Evolutionary conservation across 2,329 filamentous ascomycete species (phyloP).

Genomic region (Sporothrix euskadiensis): DNA sequence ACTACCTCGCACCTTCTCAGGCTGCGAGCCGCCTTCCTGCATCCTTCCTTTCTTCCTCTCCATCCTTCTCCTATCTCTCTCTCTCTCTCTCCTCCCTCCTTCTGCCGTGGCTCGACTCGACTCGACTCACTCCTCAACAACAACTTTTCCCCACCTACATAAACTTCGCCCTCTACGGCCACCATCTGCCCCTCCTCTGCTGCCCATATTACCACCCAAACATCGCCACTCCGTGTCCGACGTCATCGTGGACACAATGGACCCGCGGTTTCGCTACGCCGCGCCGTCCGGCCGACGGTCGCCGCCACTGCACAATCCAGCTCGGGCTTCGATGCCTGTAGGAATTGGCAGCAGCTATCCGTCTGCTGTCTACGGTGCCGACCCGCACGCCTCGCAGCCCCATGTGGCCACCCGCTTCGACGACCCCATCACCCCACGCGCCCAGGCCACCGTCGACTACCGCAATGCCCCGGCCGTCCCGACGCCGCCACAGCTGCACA

Average conservation of each 20-base stretch:
- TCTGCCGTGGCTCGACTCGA: not conserved
- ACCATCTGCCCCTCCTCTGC: not conserved
- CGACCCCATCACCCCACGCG: slow-evolving; percentile 29
- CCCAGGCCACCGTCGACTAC: slow-evolving; percentile 27
- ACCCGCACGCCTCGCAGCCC: slow-evolving; percentile 49
- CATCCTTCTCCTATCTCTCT: not conserved
- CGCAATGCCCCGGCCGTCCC: slow-evolving; percentile 30
- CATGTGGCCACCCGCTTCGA: slow-evolving; percentile 27
- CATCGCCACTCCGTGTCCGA: slow-evolving; percentile 4
- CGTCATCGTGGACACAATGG: slow-evolving; percentile 30
- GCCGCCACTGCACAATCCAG: slow-evolving; percentile 47
- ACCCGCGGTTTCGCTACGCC: slow-evolving; percentile 33
- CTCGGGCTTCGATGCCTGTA: slow-evolving; percentile 53
- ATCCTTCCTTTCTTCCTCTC: not conserved
- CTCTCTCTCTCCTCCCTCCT: not conserved
- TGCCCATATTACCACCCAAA: not conserved
- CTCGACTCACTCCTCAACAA: not conserved
- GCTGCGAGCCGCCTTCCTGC: not conserved
- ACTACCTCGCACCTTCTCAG: slow-evolving; percentile 20
- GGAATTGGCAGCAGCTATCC: slow-evolving; percentile 48
- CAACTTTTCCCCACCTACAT: not conserved
- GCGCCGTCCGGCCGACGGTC: slow-evolving; percentile 44
- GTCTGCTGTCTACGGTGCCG: slow-evolving; percentile 47
- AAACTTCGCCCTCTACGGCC: not conserved
- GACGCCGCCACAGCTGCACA: slow-evolving; percentile 31